Percentiles rank a stretch among this genome's conserved stretches.
These are phyloP conservation scores for Sordariomycetes sp. DNA, from an alignment of 2,329 filamentous ascomycete genomes.

Conservation along the genomic window DNA sequence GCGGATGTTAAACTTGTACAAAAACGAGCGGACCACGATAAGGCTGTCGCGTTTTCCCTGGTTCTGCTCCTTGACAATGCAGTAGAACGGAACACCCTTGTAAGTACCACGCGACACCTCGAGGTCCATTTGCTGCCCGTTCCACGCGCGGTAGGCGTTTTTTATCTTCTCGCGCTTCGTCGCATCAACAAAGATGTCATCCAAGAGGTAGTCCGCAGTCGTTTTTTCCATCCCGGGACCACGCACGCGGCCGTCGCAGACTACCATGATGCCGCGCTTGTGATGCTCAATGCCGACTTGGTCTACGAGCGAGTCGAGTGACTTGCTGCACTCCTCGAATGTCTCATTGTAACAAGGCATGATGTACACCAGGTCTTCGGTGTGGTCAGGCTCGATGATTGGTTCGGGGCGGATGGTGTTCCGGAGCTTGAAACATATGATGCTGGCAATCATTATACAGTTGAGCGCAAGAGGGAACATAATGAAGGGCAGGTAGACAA, in stretches of 20 bases:
- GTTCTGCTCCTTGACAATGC: constrained; percentile 32
- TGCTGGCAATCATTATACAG: constrained; percentile 14
- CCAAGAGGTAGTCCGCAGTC: constrained; percentile 22
- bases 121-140: constrained; percentile 25
- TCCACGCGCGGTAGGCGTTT: constrained; percentile 26
- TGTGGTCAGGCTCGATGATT: constrained; percentile 10
- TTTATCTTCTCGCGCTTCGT: constrained; percentile 16
- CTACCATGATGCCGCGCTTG: constrained; percentile 12
- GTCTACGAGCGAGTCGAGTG: constrained; percentile 18
- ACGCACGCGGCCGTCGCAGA: constrained; percentile 13
- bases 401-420: constrained; percentile 9
- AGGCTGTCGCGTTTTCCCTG: constrained; percentile 32
- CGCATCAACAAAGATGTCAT: constrained; percentile 24
- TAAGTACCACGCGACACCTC: constrained; percentile 25
- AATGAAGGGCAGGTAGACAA: constrained; percentile 13
- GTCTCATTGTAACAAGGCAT: constrained; percentile 34
- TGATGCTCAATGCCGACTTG: constrained; percentile 11
- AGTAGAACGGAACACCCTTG: constrained; percentile 28
- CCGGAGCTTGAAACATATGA: constrained; percentile 9
- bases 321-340: constrained; percentile 21
- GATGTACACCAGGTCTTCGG: constrained; percentile 25
- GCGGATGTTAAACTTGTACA: constrained; percentile 32
- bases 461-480: constrained; percentile 14
- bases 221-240: constrained; percentile 13
- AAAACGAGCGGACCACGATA: constrained; percentile 28